These are phyloP conservation scores for Byssoonygena ceratinophila DNA, from an alignment of 2,329 filamentous ascomycete genomes.

Conservation along the genomic window DNA sequence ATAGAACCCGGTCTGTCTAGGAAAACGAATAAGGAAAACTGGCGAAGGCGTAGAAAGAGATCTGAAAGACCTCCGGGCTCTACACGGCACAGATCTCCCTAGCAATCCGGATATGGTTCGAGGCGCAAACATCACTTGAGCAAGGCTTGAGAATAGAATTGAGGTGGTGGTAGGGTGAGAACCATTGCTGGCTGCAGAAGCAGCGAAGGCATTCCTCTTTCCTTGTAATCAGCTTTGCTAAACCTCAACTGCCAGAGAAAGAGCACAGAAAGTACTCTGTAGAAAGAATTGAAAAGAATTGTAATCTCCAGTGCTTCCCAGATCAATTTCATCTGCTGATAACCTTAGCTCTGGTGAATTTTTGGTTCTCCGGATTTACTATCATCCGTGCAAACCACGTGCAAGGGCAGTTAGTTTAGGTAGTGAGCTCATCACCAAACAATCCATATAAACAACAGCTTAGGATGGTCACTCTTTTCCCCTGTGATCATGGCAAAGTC, in stretches of 20 bases:
- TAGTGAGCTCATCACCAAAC: constrained; percentile 2
- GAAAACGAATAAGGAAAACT: background rate
- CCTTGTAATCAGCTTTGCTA: too few relatives aligned
- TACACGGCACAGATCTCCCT: background rate
- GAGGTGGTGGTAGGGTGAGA: background rate
- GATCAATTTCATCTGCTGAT: background rate
- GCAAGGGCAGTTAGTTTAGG: background rate
- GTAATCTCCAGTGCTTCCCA: too few relatives aligned
- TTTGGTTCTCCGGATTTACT: background rate
- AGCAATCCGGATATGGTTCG: constrained; percentile 1
- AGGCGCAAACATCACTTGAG: constrained; percentile 9
- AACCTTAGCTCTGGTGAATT: background rate
- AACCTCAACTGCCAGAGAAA: too few relatives aligned
- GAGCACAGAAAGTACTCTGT: too few relatives aligned
- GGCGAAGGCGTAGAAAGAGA: too few relatives aligned
- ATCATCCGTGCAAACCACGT: background rate
- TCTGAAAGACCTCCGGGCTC: background rate
- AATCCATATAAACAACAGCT: background rate
- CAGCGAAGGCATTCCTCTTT: constrained; percentile 11
- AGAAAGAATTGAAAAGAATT: background rate
- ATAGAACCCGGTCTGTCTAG: background rate
- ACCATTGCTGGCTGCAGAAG: constrained; percentile 9
- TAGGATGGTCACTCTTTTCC: background rate
- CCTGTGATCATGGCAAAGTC: background rate
- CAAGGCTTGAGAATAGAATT: background rate